Evolutionary conservation across 169 alveolate species (phyloP).

Genomic region (Prorocentrum cordatum): DNA sequence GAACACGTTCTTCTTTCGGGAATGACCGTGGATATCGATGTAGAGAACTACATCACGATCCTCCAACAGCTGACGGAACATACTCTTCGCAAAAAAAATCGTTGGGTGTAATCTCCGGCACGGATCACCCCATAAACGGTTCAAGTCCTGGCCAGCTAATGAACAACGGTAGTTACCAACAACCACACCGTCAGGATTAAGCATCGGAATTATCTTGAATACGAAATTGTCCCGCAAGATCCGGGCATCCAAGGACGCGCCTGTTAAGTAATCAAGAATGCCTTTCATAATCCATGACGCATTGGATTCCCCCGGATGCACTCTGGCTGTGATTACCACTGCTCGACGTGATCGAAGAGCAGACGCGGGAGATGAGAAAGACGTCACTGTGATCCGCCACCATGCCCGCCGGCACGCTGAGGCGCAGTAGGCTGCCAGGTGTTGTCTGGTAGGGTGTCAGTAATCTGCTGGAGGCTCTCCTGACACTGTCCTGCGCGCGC

Average conservation of each 20-base stretch:
- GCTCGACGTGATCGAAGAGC: conserved; percentile 32
- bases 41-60: conserved; percentile 75
- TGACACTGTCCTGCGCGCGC: too few species aligned
- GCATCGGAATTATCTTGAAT: conserved; percentile 85
- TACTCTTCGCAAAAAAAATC: conserved; percentile 75
- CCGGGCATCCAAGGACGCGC: conserved; percentile 37
- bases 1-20: conserved; percentile 84
- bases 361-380: conserved; percentile 22
- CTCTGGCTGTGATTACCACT: conserved; percentile 80
- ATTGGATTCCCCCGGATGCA: conserved; percentile 69
- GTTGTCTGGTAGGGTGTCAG: too few species aligned
- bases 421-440: too few species aligned
- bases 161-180: conserved; percentile 85
- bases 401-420: too few species aligned
- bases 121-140: conserved; percentile 80
- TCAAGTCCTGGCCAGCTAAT: conserved; percentile 81
- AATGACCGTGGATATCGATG: conserved; percentile 89
- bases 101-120: conserved; percentile 79
- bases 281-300: conserved; percentile 68
- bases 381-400: conserved; percentile 51
- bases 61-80: conserved; percentile 72
- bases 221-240: conserved; percentile 79
- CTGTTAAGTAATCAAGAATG: conserved; percentile 38
- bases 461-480: too few species aligned
- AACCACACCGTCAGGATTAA: conserved; percentile 86